Evolutionary conservation across 2,329 filamentous ascomycete species (phyloP).

Genomic region (Phyllosticta capitalensis): DNA sequence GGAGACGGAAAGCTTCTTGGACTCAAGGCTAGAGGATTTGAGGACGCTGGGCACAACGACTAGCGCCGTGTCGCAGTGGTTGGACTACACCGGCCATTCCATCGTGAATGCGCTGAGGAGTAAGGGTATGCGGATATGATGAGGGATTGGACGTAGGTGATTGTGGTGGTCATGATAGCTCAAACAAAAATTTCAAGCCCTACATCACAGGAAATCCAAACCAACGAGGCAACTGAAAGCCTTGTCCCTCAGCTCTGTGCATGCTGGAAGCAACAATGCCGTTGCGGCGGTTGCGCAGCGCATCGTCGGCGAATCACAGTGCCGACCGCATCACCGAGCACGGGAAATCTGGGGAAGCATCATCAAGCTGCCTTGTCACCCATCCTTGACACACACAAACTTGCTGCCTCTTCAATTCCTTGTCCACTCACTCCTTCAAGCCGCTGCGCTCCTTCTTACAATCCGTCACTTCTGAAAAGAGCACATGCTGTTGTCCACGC

Average conservation of each 20-base stretch:
- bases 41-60: constrained; percentile 53
- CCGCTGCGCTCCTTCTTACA: neutral
- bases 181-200: neutral
- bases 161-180: neutral
- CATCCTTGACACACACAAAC: neutral
- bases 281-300: neutral
- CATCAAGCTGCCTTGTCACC: constrained; percentile 7
- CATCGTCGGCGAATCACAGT: constrained; percentile 4
- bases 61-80: constrained; percentile 61
- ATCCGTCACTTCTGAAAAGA: neutral
- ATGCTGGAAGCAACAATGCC: neutral
- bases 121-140: constrained; percentile 70
- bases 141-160: neutral
- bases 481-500: neutral
- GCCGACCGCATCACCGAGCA: constrained; percentile 8
- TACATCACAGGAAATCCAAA: neutral
- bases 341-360: constrained; percentile 10
- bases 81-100: constrained; percentile 70
- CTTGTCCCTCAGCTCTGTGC: neutral
- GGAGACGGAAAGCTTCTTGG: constrained; percentile 73
- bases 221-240: neutral
- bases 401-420: neutral
- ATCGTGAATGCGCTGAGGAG: constrained; percentile 76
- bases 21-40: constrained; percentile 62
- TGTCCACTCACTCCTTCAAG: neutral